A percentile compares a stretch with the other conserved stretches of the same genome.
phyloP scores from a whole-genome alignment of 2,329 filamentous ascomycete species.

The Colletotrichum orchidophilum region DNA sequence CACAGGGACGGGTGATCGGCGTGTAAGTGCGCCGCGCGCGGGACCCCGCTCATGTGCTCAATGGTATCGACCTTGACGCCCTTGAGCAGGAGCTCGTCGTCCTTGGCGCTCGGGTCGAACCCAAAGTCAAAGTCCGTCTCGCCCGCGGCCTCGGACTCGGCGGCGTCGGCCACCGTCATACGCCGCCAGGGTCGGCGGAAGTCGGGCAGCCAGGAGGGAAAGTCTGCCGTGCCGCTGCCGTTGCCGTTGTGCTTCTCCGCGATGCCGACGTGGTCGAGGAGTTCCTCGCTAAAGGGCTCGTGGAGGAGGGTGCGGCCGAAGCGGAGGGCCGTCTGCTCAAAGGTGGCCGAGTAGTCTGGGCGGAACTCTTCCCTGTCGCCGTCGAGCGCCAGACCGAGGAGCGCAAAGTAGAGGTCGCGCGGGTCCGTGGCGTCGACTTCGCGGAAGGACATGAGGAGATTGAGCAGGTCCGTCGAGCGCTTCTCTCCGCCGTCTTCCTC shows the following conservation, averaged over 20 bases:
- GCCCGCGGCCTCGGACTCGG: constrained; percentile 29
- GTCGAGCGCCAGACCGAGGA: constrained; percentile 30
- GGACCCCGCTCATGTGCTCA: constrained; percentile 20
- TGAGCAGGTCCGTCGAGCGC: constrained; percentile 29
- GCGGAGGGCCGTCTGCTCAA: constrained; percentile 29
- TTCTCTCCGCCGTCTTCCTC: not conserved
- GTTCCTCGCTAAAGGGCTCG: constrained; percentile 30
- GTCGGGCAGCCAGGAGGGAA: constrained; percentile 32
- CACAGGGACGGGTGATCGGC: constrained; percentile 23
- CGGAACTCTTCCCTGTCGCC: constrained; percentile 32
- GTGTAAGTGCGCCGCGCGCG: constrained; percentile 26
- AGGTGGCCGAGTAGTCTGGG: constrained; percentile 26
- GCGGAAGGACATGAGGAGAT: constrained; percentile 30
- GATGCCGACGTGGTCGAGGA: constrained; percentile 30
- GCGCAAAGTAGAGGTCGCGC: constrained; percentile 29
- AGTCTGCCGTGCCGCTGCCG: not conserved
- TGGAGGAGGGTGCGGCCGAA: constrained; percentile 30
- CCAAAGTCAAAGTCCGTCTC: constrained; percentile 32
- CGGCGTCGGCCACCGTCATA: constrained; percentile 32
- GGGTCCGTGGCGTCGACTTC: constrained; percentile 33
- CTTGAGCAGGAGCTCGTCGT: constrained; percentile 26
- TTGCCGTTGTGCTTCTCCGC: constrained; percentile 17
- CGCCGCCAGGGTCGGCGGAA: constrained; percentile 27
- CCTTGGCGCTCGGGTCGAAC: constrained; percentile 20
- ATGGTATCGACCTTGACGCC: constrained; percentile 26